Base-by-base conservation (phyloP, 1,284 basidiomycete species). In the Anthracocystis panici-leucophaei region DNA sequence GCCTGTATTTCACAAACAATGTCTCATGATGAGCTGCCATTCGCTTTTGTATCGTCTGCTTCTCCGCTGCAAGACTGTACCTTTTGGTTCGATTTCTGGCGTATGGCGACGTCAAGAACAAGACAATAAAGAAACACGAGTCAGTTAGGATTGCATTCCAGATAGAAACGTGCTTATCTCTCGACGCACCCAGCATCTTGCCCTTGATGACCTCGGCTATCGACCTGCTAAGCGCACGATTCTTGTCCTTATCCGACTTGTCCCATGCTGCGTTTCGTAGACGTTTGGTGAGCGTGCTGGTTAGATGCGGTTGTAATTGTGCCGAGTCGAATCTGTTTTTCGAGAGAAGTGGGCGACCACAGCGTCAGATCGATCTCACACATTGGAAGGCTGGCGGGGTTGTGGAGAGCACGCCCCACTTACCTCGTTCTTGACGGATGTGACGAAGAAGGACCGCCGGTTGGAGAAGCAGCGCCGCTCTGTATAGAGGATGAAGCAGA, bases 61-160 rank as follows among this genome's bases (percentile, higher is more conserved):
- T 25, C 11, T 33, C 0, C 8, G 33, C 10, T n/a, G 21, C 10
- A 6, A 18, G 16, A 21, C n/a, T 42, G 12, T 48, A 71, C 75
- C 75, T 74, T 57, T 76, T 25, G 77, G 64, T n/a, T 76, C 59
- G 55, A 76, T 68, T 41, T 78, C 76, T 77, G 57, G 29, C 3
- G 31, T 21, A 23, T 38, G 8, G 11, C 12, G 33, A 18, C 20
- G 35, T 18, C 12, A 31, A 27, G 27, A 21, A 21, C 27, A 56
- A 10, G 18, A 49, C 35, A 16, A 9, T 6, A 7, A 16, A 38
- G 14, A 11, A 12, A 3, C 27, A 29, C 23, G 14, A n/a, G 42
- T 56, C 42, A 56, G 21, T 20, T 20, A 46, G 25, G 9, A 12
- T 8, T 18, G 18, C 40, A 11, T 8, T 21, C 18, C 5, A 3